phyloP scores from a whole-genome alignment of 495 filamentous ascomycete genomes.

The Tuber calosporum region DNA sequence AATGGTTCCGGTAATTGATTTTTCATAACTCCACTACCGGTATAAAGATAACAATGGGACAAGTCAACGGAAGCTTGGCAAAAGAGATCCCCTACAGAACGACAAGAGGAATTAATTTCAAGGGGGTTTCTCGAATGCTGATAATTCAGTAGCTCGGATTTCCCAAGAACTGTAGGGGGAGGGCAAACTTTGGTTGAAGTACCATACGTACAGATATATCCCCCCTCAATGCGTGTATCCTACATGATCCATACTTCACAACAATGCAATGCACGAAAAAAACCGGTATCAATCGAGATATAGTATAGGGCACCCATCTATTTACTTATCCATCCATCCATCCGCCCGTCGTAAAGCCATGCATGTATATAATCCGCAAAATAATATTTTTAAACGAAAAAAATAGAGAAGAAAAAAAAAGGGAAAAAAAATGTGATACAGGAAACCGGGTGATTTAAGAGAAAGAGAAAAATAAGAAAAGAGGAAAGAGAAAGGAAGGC shows the following conservation, averaged over 20 bases:
- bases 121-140: background rate
- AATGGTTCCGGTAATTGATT: background rate
- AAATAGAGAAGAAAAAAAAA: background rate
- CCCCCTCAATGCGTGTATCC: background rate
- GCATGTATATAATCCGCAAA: background rate
- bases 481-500: constrained; percentile 9
- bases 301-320: background rate
- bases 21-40: background rate
- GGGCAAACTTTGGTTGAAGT: background rate
- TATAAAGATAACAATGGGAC: background rate
- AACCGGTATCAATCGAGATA: background rate
- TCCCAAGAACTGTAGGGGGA: background rate
- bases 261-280: background rate
- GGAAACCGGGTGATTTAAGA: constrained; percentile 10
- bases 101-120: background rate
- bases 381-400: constrained; percentile 8
- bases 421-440: constrained; percentile 6
- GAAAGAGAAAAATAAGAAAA: constrained; percentile 25
- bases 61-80: background rate
- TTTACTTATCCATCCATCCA: background rate
- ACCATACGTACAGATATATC: background rate
- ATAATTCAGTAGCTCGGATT: background rate
- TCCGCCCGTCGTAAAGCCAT: background rate
- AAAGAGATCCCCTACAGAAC: background rate
- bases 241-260: background rate